Percentiles rank a stretch among this genome's conserved stretches.
Evolutionary conservation across 805 yeast species (phyloP).

Genomic region (Saturnispora bothae): DNA sequence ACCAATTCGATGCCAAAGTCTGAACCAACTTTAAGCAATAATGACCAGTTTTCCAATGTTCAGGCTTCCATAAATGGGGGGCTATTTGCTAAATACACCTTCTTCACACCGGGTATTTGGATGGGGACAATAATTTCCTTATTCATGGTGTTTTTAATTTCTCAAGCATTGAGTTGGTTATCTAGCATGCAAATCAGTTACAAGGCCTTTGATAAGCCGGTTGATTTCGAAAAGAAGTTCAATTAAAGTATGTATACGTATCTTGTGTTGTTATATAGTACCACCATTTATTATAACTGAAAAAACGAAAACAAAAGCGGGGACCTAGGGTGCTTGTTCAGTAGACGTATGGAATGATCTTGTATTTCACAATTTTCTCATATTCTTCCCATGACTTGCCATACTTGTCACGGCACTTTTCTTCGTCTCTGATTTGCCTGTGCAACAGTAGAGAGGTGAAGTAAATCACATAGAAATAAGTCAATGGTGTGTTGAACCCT

Average conservation of each 20-base stretch:
- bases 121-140: conserved; percentile 61
- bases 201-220: conserved; percentile 68
- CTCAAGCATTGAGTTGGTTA: conserved; percentile 63
- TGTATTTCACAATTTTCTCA: conserved; percentile 71
- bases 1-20: background rate
- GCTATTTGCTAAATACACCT: conserved; percentile 54
- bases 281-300: background rate
- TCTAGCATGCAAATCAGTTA: conserved; percentile 65
- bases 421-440: conserved; percentile 86
- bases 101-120: conserved; percentile 73
- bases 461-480: conserved; percentile 79
- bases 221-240: conserved; percentile 39
- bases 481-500: conserved; percentile 67
- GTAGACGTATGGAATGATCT: conserved; percentile 82
- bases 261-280: too few species aligned
- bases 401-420: conserved; percentile 78
- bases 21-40: too few species aligned
- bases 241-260: too few species aligned
- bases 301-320: too few species aligned
- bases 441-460: conserved; percentile 77
- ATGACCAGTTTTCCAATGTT: too few species aligned
- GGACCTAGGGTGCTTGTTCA: too few species aligned
- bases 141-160: conserved; percentile 45
- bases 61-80: conserved; percentile 23
- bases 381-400: conserved; percentile 82